Base-by-base conservation (phyloP, 2,329 filamentous ascomycete genomes). In the Colletotrichum neosansevieriae region DNA sequence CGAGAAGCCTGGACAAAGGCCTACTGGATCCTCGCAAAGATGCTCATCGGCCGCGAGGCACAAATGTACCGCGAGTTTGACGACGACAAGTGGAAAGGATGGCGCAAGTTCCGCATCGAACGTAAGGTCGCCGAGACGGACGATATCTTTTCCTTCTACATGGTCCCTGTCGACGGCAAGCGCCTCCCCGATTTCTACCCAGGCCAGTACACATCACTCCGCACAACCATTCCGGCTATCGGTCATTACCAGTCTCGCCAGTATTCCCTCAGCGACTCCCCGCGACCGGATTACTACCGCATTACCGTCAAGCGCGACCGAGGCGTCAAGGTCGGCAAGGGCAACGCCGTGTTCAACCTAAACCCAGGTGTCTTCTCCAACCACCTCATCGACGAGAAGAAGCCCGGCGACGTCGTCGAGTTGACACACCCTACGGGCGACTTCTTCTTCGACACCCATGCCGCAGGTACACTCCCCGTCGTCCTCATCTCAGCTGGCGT, bases 171-270 rank as follows among this genome's bases (percentile, higher is more conserved):
- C 6, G 89, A 93, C 70, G 84, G 82, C 42, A 78, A 85, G 70
- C 80, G 82, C n/a, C 81, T 94, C 45, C 91, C 91, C 0, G 50
- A 75, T 0, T 94, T 88, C 81, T 82, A 86, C 65, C 91, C 92
- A 0, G 92, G 92, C 40, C 91, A 94, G 78, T 94, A 93, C 75
- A 85, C 92, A 69, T 91, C 89, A 0, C 79, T 93, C 53, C 85
- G 85, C 57, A 77, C 90, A 7, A 81, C 84, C 57, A 84, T 92
- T 0, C 85, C 87, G 1, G 80, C 82, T 0, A 81, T 86, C 70
- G 85, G 86, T 24, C 86, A 88, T 75, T 79, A 83, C 71, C 92
- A 94, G 77, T 84, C 88, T 17, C 83, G 91, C 36, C 92, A 94
- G 77, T 94, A 93, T 79, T 92, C 90, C 29, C 83, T 94, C 69